Conservation (phyloP, 352 stramenopile species). For the Phytopythium ostracodes region DNA sequence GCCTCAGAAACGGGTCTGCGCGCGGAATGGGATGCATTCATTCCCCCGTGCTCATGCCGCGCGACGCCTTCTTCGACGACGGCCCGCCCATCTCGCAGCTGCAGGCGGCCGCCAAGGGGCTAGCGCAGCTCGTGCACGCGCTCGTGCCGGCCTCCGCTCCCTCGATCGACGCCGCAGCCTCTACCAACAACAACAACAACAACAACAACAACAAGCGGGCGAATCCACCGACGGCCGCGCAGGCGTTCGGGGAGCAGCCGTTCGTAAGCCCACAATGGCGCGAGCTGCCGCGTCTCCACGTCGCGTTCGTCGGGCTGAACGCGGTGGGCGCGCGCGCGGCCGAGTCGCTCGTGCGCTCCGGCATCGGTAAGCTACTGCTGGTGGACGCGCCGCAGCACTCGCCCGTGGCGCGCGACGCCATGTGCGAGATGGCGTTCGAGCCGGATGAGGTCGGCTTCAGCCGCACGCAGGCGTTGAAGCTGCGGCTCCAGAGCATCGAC, state of each 20-base stretch:
- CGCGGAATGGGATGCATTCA: no score
- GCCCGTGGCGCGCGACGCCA: slow-evolving; percentile 17
- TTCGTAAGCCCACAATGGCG: slow-evolving; percentile 20
- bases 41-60: slow-evolving; percentile 12
- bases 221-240: slow-evolving; percentile 12
- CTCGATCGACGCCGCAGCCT: background rate
- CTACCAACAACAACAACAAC: no score
- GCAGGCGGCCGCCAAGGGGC: slow-evolving; percentile 28
- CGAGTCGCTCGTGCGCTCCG: slow-evolving; percentile 28
- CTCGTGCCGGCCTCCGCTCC: slow-evolving; percentile 6
- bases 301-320: slow-evolving; percentile 29
- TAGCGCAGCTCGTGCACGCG: slow-evolving; percentile 31
- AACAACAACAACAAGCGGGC: background rate
- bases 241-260: slow-evolving; percentile 26
- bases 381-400: slow-evolving; percentile 20
- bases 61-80: slow-evolving; percentile 39
- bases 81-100: slow-evolving; percentile 36
- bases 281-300: slow-evolving; percentile 17
- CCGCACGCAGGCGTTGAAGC: slow-evolving; percentile 27
- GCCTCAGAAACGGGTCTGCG: no score
- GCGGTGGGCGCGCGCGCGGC: slow-evolving; percentile 21
- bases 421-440: slow-evolving; percentile 22
- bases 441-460: slow-evolving; percentile 31
- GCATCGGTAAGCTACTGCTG: slow-evolving; percentile 30
- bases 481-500: slow-evolving; percentile 29